Conservation (phyloP, 306 rosid genomes). For the Fragaria vesca region DNA sequence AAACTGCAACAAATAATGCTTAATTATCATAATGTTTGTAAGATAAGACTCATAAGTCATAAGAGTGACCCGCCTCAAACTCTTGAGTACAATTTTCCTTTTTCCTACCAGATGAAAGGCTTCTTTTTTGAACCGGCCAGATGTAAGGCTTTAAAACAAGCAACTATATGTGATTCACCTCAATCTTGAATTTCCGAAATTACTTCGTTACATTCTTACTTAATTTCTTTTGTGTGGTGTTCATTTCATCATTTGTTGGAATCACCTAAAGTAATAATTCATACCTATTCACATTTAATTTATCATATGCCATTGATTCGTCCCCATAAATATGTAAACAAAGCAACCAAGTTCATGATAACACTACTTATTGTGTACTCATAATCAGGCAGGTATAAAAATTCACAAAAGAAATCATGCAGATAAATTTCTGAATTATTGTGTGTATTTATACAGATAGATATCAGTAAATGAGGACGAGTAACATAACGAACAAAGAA, state of each 20-base stretch:
- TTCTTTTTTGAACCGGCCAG: too few relatives aligned
- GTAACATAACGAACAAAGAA: too few relatives aligned
- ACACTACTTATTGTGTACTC: not conserved
- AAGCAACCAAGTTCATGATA: not conserved
- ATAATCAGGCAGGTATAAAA: not conserved
- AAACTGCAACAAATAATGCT: not conserved
- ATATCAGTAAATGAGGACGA: not conserved
- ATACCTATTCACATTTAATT: not conserved
- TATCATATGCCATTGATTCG: not conserved
- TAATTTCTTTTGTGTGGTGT: not conserved
- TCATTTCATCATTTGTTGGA: not conserved
- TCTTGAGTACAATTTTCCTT: too few relatives aligned
- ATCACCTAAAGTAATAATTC: conserved; percentile 11
- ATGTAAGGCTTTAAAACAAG: too few relatives aligned
- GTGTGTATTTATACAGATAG: not conserved
- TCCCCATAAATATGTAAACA: not conserved
- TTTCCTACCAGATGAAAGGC: too few relatives aligned
- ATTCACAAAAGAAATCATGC: not conserved
- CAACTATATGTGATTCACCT: not conserved
- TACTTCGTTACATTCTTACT: too few relatives aligned
- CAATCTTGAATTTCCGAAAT: not conserved
- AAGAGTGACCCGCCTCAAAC: too few relatives aligned
- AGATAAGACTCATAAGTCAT: too few relatives aligned
- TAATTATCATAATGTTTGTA: not conserved
- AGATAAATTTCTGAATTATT: not conserved